Evolutionary conservation across 768 basidiomycete species (phyloP), one percentile per base, ranked within the genome.

Genomic region (Termitomyces eurrhizus): DNA sequence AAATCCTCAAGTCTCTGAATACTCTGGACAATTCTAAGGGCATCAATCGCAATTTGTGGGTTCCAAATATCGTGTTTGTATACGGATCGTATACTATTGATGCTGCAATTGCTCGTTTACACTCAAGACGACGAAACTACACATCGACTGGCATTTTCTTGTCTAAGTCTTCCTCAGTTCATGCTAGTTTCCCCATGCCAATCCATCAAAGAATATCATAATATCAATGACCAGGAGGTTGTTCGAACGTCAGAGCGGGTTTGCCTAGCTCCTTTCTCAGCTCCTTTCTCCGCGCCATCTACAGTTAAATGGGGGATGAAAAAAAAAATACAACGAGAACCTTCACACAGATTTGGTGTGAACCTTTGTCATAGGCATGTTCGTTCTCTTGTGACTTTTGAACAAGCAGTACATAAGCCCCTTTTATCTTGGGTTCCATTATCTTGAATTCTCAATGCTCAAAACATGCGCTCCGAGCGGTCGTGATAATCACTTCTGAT

Each of bases 181-280:
- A 60, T 24, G 42, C 53, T 62, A 4, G n/a, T 21, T 44, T 65
- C 65, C 44, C 68, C 73, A 14, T 56, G 68, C 14, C 85, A 72
- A 57, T 92, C 92, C 89, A 93, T 89, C 52, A 74, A 75, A 8
- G 82, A 78, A 86, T 88, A 70, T 95, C 93, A 68, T 85, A 95
- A 9, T 93, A 37, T 52, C 3, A 44, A 26, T 56, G 35, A 12
- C 29, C 3, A 48, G 56, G 24, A 33, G 39, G 63, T 54, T 59
- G 16, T 2, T 50, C 16, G 48, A 13, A 33, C 29, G 36, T 11
- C 13, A 35, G 49, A 63, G 39, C 18, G 7, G 18, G 18, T 2
- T 42, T 8, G n/a, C 83, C 41, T 65, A 89, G 89, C 65, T 75
- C 75, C 42, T 72, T 73, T n/a, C n/a, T n/a, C n/a, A 72, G 95